Base-by-base conservation (phyloP, 805 yeast genomes). In the Suhomyces sp. region DNA sequence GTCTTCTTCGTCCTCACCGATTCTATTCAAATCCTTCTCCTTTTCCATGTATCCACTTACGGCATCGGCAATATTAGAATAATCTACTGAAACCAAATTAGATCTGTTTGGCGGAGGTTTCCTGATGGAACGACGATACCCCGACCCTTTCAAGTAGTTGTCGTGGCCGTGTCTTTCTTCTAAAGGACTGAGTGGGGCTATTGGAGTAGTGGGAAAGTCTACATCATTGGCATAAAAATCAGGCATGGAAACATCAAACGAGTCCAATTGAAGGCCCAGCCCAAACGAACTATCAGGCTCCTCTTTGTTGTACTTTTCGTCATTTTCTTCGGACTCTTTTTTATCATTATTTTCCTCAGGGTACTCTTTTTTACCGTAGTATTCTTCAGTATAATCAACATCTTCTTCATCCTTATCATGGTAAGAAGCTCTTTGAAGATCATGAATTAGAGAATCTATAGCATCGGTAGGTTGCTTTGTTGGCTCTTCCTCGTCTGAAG, bases 401-500 rank as follows among this genome's bases (percentile, higher is more conserved):
- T 43, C 37, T 2, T 25, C 41, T 8, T 46, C n/a, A n/a, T n/a
- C 53, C 31, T 43, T 31, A 7, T 31, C 35, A 6, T 31, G 35
- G 35, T 31, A 35, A 4, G 54, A 47, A 29, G 51, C 65, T 50
- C 60, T 62, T 46, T 64, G 63, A 24, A 74, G 58, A 52, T 74
- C 77, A 49, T 66, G 60, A 15, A 74, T 73, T n/a, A 74, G 57
- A 5, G 72, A 63, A 50, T 73, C 78, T 27, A 74, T 57, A 4
- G 71, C 69, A 37, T 63, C 70, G 3, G 70, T 65, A 1, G 35
- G 31, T 61, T 54, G 22, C 56, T 58, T 15, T 52, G 31, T 39
- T 40, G 47, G 47, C 53, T 44, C 41, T 10, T 37, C 35, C 4
- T 31, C 41, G 20, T 37, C 41, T 6, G 41, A 41, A 22, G 17